Base-by-base conservation (phyloP, 2,329 filamentous ascomycete genomes). In the Talaromyces atroroseus region DNA sequence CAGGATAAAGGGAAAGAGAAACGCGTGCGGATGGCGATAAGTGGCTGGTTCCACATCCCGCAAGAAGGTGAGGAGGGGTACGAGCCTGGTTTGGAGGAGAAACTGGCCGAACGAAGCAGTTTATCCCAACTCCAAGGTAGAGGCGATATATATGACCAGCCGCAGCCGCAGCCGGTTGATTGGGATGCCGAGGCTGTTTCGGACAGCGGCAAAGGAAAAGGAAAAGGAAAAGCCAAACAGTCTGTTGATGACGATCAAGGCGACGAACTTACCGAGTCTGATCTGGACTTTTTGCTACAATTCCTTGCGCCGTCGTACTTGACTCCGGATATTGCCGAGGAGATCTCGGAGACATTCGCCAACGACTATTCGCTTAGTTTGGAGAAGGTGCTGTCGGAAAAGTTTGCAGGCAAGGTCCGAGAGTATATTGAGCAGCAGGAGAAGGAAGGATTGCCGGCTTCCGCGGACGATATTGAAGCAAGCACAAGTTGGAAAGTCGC, bases 41-140 rank as follows among this genome's bases (percentile, higher is more conserved):
- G 90, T 69, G 94, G 94, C 52, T 99, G 94, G 94, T 99, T 95
- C 72, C 94, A 99, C 73, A 97, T 99, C 61, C 94, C 94, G 0
- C 94, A 99, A 74, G 76, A 89, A 64, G 92, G 92, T 56, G 94
- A 99, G 72, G 90, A 95, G 24, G 94, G 94, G 45, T 99, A 88
- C 65, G 85, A 95, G 64, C 79, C 88, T 68, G 94, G 92, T 3
- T 81, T 94, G 54, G 92, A 97, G 71, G 90, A 95, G 76, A 88
- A 87, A 69, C 83, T 95, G 61, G 90, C 89, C 12, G 87, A 90
- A 71, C 90, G 90, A 73, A 97, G 92, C 72, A 92, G 91, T 65
- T 80, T 97, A 62, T 90, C 91, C 74, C 92, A 97, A 75, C 79
- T 99, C 26, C 90, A 96, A 74, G 90, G 92, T 63, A 90, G 95